Base-by-base conservation (phyloP, 148 eudicot species). In the Persicaria tinctoria region DNA sequence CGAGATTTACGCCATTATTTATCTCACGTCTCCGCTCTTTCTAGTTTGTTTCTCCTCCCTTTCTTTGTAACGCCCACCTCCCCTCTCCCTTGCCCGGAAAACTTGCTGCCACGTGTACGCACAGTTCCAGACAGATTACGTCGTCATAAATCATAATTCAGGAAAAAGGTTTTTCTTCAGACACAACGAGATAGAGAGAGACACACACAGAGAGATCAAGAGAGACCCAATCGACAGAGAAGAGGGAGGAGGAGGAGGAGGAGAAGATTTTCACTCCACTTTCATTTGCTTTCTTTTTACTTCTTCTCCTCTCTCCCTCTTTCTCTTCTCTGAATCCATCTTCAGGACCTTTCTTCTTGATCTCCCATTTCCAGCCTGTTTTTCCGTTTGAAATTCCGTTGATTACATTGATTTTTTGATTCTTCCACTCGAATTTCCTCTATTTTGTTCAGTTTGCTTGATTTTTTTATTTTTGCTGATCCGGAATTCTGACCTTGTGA, bases 241-340 rank as follows among this genome's bases (percentile, higher is more conserved):
- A 66, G 70, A 47, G 23, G 68, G 68, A 60, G 68, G 10, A 60
- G 68, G 44, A 60, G 66, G 44, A 27, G 68, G 44, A 60, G 38
- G 16, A 38, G 46, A 18, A 57, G 63, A 5, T 66, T 66, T 17
- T 17, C 8, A 66, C 70, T 66, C 70, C 48, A 38, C 12, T 66
- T 66, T 66, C 70, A 66, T 66, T 13, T 13, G 14, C 70, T 38
- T 66, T 41, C 38, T 17, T 57, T 50, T 14, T 50, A 12, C 53
- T 50, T 50, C 12, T 12, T 50, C 7, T 18, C 23, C 63, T 57
- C 18, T 57, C 63, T 57, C 63, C 18, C 20, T 23, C 17, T 23
- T 64, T 13, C 47, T 64, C 46, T 64, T 66, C 32, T 66, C 70
- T 41, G 11, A 50, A 50, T 8, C 48, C 70, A 41, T 14, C 60